Base-by-base conservation (phyloP, 1,284 basidiomycete genomes). In the Ceratobasidium sp. region DNA sequence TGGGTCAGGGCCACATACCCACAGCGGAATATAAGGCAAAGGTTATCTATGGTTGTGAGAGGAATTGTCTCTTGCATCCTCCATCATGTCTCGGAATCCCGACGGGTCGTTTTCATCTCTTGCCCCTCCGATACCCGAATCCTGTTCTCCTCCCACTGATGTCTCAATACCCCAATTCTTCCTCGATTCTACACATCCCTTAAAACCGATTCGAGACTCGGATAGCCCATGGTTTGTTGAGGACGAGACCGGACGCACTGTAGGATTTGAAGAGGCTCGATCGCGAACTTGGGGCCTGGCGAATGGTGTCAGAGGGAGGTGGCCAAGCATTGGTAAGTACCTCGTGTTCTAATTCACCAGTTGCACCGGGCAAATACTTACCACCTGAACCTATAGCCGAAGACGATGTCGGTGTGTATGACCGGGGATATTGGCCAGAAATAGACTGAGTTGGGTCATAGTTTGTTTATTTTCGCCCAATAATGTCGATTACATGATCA, bases 121-220 rank as follows among this genome's bases (percentile, higher is more conserved):
- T n/a, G 53, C 30, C 30, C 42, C 47, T 1, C 41, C 67, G 9
- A 53, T 58, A 23, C 19, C 39, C 33, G 36, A 29, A 9, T 47
- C 67, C 11, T 81, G 82, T 14, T 72, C 74, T 69, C 85, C 90
- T 70, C 90, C 89, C 11, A 87, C 89, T 74, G 78, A 91, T 77
- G 77, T 91, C 60, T 87, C 87, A 11, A 80, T 91, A 23, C 82
- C 85, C 1, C 90, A 92, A 77, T 91, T 92, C 76, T 80, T 91
- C 50, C 81, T 91, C 29, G 85, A 88, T 73, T 75, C 76, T 7
- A 74, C 81, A 30, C 82, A 85, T 56, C 80, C 84, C 1, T 70
- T 77, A 19, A 80, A 83, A 39, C 87, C 87, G 0, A 36, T 74
- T 9, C 78, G 84, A 16, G 53, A 56, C 13, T 27, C 41, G 19